These are phyloP conservation scores for Pythium scleroteichum DNA, from an alignment of 352 stramenopile genomes.

Conservation along the genomic window DNA sequence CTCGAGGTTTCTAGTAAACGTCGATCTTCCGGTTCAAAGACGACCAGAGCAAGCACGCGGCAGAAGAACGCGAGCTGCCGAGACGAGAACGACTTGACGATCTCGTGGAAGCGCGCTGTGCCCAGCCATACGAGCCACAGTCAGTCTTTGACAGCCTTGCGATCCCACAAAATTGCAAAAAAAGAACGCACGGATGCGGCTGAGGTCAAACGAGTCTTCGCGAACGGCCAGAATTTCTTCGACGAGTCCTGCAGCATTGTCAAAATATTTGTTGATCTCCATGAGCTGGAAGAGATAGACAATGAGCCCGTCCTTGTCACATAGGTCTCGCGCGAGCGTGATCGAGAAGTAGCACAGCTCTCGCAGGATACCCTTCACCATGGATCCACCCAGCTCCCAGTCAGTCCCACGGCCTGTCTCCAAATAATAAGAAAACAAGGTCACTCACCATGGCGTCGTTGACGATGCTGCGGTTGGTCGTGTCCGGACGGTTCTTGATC, in stretches of 20 bases:
- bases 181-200: slow-evolving; percentile 62
- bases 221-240: slow-evolving; percentile 93
- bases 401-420: not conserved
- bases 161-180: not conserved
- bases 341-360: slow-evolving; percentile 86
- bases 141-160: too few species aligned
- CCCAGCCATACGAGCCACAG: slow-evolving; percentile 19
- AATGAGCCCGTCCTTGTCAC: slow-evolving; percentile 85
- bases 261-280: slow-evolving; percentile 87
- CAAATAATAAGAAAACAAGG: not conserved
- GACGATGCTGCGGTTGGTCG: slow-evolving; percentile 51
- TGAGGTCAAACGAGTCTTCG: slow-evolving; percentile 79
- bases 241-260: slow-evolving; percentile 87
- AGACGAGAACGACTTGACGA: slow-evolving; percentile 89
- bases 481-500: slow-evolving; percentile 49
- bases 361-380: slow-evolving; percentile 53
- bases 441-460: slow-evolving; percentile 68
- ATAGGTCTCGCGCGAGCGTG: slow-evolving; percentile 63
- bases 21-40: slow-evolving; percentile 96
- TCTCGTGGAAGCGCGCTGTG: slow-evolving; percentile 84
- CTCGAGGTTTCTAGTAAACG: slow-evolving; percentile 90
- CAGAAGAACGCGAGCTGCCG: slow-evolving; percentile 95
- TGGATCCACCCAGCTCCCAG: not conserved
- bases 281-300: slow-evolving; percentile 95
- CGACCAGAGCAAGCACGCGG: slow-evolving; percentile 92